A percentile compares a stretch with the other conserved stretches of the same genome.
Conservation (phyloP, 2,329 filamentous ascomycete species). For the Amauroascus verrucosus region DNA sequence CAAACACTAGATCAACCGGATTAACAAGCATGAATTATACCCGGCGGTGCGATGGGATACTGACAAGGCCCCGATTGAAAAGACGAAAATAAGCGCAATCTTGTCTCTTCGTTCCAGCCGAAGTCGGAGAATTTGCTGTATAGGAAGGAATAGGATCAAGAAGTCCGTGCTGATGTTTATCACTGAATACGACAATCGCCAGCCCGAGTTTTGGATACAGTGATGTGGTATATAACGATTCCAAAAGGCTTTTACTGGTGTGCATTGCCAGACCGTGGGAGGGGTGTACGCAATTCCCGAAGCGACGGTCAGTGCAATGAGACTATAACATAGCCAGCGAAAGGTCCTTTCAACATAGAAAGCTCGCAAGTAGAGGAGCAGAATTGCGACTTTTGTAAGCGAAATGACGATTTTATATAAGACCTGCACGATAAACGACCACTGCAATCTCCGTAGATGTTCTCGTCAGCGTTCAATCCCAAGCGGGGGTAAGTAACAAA, state of each 20-base stretch:
- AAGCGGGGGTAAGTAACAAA: not conserved
- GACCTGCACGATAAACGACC: slow-evolving; percentile 7
- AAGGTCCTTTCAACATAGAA: slow-evolving; percentile 12
- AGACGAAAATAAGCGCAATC: slow-evolving; percentile 14
- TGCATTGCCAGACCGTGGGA: slow-evolving; percentile 14
- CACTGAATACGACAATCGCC: slow-evolving; percentile 11
- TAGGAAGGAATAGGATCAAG: slow-evolving; percentile 12
- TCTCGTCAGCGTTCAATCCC: not conserved
- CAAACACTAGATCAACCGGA: slow-evolving; percentile 23
- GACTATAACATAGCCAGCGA: slow-evolving; percentile 12
- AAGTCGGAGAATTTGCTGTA: slow-evolving; percentile 12
- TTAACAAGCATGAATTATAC: not conserved
- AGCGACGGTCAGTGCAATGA: slow-evolving; percentile 9
- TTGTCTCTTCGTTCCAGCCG: slow-evolving; percentile 13
- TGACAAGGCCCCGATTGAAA: slow-evolving; percentile 14
- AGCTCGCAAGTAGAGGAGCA: slow-evolving; percentile 15
- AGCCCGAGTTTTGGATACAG: slow-evolving; percentile 9
- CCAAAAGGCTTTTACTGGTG: slow-evolving; percentile 13
- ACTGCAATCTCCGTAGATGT: not conserved
- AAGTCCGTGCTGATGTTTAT: slow-evolving; percentile 15
- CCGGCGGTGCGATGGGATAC: not conserved
- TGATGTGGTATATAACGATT: slow-evolving; percentile 10
- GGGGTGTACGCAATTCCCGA: slow-evolving; percentile 10
- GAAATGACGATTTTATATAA: slow-evolving; percentile 12
- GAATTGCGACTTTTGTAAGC: slow-evolving; percentile 13